These are phyloP conservation scores for Martensiomyces pterosporus DNA, from an alignment of 192 early-diverging fungal genomes.

Conservation along the genomic window DNA sequence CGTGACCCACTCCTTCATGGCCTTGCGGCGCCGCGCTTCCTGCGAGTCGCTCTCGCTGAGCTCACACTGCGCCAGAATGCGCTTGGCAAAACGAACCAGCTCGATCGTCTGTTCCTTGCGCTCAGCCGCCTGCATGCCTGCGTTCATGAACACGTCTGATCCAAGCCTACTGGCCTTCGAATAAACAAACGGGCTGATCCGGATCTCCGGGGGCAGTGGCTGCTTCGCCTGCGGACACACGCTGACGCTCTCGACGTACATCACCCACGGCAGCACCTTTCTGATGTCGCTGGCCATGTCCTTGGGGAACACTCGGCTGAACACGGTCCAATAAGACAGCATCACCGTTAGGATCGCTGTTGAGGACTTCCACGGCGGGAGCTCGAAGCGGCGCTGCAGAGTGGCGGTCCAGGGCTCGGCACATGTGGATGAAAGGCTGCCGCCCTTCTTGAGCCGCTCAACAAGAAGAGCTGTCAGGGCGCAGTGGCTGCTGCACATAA, in stretches of 20 bases:
- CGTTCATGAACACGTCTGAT: slow-evolving; percentile 10
- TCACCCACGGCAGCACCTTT: slow-evolving; percentile 29
- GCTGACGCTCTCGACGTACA: slow-evolving; percentile 25
- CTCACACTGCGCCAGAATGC: slow-evolving; percentile 28
- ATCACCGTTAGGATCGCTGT: slow-evolving; percentile 32
- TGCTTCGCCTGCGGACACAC: slow-evolving; percentile 17
- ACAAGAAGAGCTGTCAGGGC: slow-evolving; percentile 16
- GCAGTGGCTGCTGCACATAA: slow-evolving; percentile 13
- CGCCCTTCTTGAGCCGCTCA: slow-evolving; percentile 15
- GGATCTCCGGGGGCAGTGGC: slow-evolving; percentile 19
- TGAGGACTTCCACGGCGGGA: slow-evolving; percentile 34
- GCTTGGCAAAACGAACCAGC: slow-evolving; percentile 20
- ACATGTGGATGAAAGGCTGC: slow-evolving; percentile 2
- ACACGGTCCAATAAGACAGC: slow-evolving; percentile 21
- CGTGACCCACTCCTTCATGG: slow-evolving; percentile 13
- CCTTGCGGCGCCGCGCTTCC: slow-evolving; percentile 11
- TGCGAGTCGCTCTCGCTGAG: slow-evolving; percentile 21
- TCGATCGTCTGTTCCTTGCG: slow-evolving; percentile 15
- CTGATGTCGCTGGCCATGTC: slow-evolving; percentile 7
- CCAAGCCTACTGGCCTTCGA: not conserved
- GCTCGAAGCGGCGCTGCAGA: slow-evolving; percentile 5
- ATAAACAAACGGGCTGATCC: slow-evolving; percentile 16
- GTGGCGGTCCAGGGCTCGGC: not conserved
- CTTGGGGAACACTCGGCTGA: slow-evolving; percentile 16
- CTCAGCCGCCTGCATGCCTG: slow-evolving; percentile 9